Evolutionary conservation across 805 yeast genomes (phyloP), one percentile per base, ranked within the genome.

Genomic region (Candida silvatica): DNA sequence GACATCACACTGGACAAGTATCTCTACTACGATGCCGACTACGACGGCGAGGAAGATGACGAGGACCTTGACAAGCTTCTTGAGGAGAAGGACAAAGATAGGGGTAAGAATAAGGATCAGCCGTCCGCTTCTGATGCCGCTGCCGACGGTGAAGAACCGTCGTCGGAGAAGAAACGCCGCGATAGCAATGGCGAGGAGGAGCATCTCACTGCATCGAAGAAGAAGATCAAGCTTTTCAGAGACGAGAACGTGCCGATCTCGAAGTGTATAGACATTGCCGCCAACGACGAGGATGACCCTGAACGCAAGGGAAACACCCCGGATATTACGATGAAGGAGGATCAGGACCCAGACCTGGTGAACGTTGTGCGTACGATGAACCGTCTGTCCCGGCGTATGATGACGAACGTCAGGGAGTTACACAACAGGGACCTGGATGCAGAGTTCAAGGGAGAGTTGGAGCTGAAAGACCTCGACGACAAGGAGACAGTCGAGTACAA

Each of bases 291-390:
- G 32, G 94, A 90, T 51, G 83, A 83, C 50, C 71, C 94, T 0
- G 78, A 77, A 32, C 71, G 66, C 43, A 58, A 71, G 33, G 97
- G 97, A 1, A 84, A 85, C 50, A 66, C 67, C 16, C 95, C 96
- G 0, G 97, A 90, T 58, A 64, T 84, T 36, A 90, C 97, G 5
- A 90, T 90, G 97, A 67, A 70, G 37, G 69, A 67, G 27, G 72
- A 71, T 27, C 70, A 70, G 31, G 74, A 73, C 35, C 70, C 68
- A 22, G 95, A 84, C 43, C 74, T 87, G 46, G 68, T 84, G 14
- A 74, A 81, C 14, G 76, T 87, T 15, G 67, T 92, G 62, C 71
- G 81, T 45, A 85, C 94, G 42, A 87, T 90, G 92, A 90, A 90
- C 59, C 72, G 87, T 40, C 62, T 90, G 32, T 80, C 94, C 51